Evolutionary conservation across 257 asterid genomes (phyloP).

Genomic region (Verbena officinalis): DNA sequence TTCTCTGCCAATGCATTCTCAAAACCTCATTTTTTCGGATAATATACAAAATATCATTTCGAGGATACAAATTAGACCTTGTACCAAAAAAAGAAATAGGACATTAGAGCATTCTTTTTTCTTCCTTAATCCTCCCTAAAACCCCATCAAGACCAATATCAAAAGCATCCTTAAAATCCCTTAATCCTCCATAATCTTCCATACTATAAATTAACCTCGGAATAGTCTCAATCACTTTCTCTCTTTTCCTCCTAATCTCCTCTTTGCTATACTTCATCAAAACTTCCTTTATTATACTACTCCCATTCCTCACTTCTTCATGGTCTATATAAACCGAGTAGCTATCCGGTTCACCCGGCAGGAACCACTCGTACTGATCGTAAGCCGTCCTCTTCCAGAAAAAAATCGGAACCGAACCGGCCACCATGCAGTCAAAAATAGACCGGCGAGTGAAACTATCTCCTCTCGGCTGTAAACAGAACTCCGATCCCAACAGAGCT

Average conservation of each 20-base stretch:
- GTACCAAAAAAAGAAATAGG: neutral
- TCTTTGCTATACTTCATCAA: slow-evolving; percentile 41
- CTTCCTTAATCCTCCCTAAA: slow-evolving; percentile 38
- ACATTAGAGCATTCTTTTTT: slow-evolving; percentile 12
- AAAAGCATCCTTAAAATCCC: slow-evolving; percentile 45
- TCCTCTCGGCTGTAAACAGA: slow-evolving; percentile 54
- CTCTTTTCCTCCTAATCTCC: slow-evolving; percentile 44
- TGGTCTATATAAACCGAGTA: slow-evolving; percentile 46
- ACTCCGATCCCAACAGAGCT: slow-evolving; percentile 42
- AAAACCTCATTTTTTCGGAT: neutral
- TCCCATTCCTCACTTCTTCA: slow-evolving; percentile 40
- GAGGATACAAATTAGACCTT: too few species aligned
- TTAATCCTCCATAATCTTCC: slow-evolving; percentile 22
- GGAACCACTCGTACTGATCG: slow-evolving; percentile 44
- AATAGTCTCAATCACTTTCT: slow-evolving; percentile 49
- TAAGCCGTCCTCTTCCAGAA: slow-evolving; percentile 50
- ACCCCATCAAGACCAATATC: slow-evolving; percentile 46
- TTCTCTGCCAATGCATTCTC: too few species aligned
- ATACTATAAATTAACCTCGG: slow-evolving; percentile 44
- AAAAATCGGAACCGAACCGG: slow-evolving; percentile 56
- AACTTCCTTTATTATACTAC: slow-evolving; percentile 26
- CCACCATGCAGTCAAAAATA: slow-evolving; percentile 54
- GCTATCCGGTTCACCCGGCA: slow-evolving; percentile 46
- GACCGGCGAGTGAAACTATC: slow-evolving; percentile 49
- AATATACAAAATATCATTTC: too few species aligned